Percentiles rank a stretch among this genome's conserved stretches.
These are phyloP conservation scores for Fonsecaea erecta DNA, from an alignment of 2,329 filamentous ascomycete species.

Conservation along the genomic window DNA sequence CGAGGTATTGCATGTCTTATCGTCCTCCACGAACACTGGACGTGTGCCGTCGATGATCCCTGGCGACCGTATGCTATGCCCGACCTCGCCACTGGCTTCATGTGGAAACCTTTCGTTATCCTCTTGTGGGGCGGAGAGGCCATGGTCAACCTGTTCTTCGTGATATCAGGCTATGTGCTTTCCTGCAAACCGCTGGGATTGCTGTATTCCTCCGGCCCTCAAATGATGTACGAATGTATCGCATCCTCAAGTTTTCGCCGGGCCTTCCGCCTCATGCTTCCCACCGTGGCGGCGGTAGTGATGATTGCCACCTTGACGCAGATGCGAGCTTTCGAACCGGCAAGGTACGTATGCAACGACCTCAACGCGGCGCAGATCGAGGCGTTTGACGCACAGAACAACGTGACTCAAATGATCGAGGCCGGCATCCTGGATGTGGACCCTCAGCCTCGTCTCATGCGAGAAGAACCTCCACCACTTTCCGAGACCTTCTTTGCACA, in stretches of 20 bases:
- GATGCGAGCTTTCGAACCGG: conserved; percentile 10
- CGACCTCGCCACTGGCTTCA: conserved; percentile 3
- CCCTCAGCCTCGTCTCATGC: neutral
- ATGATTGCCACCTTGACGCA: conserved; percentile 37
- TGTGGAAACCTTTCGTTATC: conserved; percentile 24
- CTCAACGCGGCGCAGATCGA: conserved; percentile 1
- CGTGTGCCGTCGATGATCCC: conserved; percentile 20
- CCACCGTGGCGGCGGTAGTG: conserved; percentile 45
- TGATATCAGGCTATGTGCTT: conserved; percentile 54
- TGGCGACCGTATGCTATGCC: conserved; percentile 2
- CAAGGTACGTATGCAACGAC: conserved; percentile 8
- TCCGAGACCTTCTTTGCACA: conserved; percentile 36
- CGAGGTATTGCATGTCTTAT: conserved; percentile 48
- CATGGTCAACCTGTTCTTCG: conserved; percentile 52
- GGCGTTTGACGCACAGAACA: neutral
- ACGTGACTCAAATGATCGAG: conserved; percentile 1
- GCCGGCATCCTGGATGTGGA: neutral
- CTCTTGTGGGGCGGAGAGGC: conserved; percentile 23
- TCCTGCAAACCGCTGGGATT: conserved; percentile 47
- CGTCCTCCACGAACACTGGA: conserved; percentile 29
- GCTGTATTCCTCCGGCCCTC: conserved; percentile 6
- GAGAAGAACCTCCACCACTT: neutral
- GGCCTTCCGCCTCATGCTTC: conserved; percentile 49
- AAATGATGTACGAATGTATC: conserved; percentile 35
- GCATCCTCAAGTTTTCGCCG: conserved; percentile 52